A percentile compares a stretch with the other conserved stretches of the same genome.
Conservation (phyloP, 1,284 basidiomycete species). For the Acaromyces ingoldii region DNA sequence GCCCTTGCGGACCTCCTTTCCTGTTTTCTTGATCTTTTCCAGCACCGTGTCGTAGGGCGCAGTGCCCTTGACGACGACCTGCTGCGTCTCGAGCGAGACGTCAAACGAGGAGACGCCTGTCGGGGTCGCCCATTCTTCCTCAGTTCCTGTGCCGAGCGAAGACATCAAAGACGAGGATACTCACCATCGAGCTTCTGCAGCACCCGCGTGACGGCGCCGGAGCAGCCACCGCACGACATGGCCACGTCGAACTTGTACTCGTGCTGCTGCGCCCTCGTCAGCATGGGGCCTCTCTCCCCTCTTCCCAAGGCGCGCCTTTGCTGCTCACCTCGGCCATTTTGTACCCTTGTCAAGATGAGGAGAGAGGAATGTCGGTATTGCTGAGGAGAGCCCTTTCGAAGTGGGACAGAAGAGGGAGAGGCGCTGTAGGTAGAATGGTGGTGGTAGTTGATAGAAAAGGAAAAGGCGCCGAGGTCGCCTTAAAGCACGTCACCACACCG, state of each 20-base stretch:
- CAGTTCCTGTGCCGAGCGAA: background rate
- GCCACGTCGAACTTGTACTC: constrained; percentile 63
- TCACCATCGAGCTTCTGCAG: constrained; percentile 66
- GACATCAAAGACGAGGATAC: constrained; percentile 13
- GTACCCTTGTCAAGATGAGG: too few species aligned
- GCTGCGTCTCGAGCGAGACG: constrained; percentile 66
- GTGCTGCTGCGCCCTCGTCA: too few species aligned
- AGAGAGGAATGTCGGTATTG: too few species aligned
- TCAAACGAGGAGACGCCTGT: constrained; percentile 44
- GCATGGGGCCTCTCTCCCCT: too few species aligned
- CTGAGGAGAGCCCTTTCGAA: too few species aligned
- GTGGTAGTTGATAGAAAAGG: too few species aligned
- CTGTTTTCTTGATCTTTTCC: constrained; percentile 77
- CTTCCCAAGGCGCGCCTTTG: too few species aligned
- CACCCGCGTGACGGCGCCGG: constrained; percentile 69
- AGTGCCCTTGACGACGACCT: constrained; percentile 65
- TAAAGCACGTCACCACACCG: too few species aligned
- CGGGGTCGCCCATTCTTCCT: background rate
- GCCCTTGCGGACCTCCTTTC: constrained; percentile 63
- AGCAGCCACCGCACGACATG: constrained; percentile 80
- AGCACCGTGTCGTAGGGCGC: constrained; percentile 65
- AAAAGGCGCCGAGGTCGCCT: too few species aligned
- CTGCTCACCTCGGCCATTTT: too few species aligned
- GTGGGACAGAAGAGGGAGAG: too few species aligned
- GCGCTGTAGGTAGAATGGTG: too few species aligned